Base-by-base conservation (phyloP, 1,139 yeast species). In the Geotrichum carabidarum region DNA sequence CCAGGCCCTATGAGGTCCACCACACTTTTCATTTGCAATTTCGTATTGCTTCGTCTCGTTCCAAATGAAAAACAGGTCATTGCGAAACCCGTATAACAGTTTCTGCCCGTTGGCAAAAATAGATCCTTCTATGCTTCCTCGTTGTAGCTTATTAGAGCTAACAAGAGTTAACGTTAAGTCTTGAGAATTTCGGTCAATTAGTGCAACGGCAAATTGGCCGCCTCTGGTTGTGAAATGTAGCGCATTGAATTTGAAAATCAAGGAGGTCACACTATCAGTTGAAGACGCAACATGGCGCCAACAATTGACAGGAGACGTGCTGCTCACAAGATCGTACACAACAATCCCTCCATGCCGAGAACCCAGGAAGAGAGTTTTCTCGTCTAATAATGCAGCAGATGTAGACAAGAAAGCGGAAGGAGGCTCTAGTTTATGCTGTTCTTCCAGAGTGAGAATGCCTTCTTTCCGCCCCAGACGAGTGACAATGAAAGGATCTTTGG, bases 1-100 rank as follows among this genome's bases (percentile, higher is more conserved):
- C 96, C 97, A 93, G 58, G 81, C 80, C 60, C 98, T 76, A 65
- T 91, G 97, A 1, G 93, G 81, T 1, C 98, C 98, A 22, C 98
- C 98, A 68, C 98, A 93, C n/a, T 77, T 70, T 59, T 83, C 88
- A 58, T 81, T 80, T 54, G 80, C 74, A 4, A 88, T 67, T 65
- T 90, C 96, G 51, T 78, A 75, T 62, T 87, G 91, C 44, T 78
- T 75, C 0, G 91, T 81, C 65, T 89, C 96, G 66, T 91, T 88
- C 84, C 91, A 89, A 22, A 89, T 71, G 63, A 84, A 86, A 66
- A 93, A 90, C 51, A 78, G 73, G 50, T 86, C 84, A 1, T 94
- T 87, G 60, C 83, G 82, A 74, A 93, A 93, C 0, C 98, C 98
- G 65, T 81, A 87, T 1, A 87, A 69, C 2, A 86, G 71, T 51